Evolutionary conservation across 192 early-diverging fungal genomes (phyloP).

Genomic region (Dissophora globulifera): DNA sequence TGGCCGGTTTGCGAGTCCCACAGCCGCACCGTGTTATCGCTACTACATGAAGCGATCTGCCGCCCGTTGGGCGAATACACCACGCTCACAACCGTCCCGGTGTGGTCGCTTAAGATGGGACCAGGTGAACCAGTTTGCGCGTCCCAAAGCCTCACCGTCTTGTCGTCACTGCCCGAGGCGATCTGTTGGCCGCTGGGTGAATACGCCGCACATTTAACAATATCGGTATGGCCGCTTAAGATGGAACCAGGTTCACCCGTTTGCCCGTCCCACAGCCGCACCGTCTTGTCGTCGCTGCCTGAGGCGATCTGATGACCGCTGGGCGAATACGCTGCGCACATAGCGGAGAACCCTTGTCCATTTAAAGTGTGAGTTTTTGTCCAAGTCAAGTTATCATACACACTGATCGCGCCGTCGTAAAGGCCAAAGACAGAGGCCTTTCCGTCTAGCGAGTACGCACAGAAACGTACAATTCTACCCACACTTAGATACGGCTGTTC

Average conservation of each 20-base stretch:
- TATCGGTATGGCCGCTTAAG: too few species aligned
- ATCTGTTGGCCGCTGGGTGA: too few species aligned
- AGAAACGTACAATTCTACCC: neutral
- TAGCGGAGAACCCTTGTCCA: neutral
- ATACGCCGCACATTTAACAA: too few species aligned
- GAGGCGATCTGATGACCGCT: neutral
- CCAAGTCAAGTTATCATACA: neutral
- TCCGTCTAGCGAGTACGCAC: neutral
- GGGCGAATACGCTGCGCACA: neutral
- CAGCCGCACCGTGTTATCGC: neutral
- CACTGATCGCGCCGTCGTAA: neutral
- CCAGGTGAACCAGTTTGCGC: neutral
- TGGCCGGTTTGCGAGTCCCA: too few species aligned
- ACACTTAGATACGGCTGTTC: neutral
- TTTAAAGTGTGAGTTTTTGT: neutral
- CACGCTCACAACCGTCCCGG: neutral
- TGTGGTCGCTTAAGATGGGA: neutral
- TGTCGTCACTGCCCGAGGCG: neutral
- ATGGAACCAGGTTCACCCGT: too few species aligned
- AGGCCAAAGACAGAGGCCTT: neutral
- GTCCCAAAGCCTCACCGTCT: neutral
- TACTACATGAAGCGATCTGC: neutral
- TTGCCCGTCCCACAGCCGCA: too few species aligned
- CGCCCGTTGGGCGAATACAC: neutral
- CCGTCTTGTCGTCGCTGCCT: too few species aligned